Evolutionary conservation across 2,329 filamentous ascomycete genomes (phyloP).

Genomic region (Colletotrichum orbiculare): DNA sequence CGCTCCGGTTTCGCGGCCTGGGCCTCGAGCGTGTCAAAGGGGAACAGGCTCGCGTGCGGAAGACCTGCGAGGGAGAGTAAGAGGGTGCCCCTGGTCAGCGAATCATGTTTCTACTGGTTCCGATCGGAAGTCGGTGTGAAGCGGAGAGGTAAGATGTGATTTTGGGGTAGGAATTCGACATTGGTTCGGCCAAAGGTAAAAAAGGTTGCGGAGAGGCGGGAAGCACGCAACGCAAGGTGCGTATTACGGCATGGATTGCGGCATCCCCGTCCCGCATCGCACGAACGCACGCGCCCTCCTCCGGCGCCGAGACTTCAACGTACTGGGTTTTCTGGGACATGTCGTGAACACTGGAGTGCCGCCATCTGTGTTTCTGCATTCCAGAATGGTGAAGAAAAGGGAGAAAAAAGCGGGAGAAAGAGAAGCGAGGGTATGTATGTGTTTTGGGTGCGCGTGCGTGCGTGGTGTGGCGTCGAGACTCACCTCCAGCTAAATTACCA

Average conservation of each 20-base stretch:
- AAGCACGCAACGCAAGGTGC: slow-evolving; percentile 33
- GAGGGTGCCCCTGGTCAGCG: slow-evolving; percentile 17
- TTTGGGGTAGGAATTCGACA: no score
- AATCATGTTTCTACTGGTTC: slow-evolving; percentile 2
- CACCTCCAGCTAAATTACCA: slow-evolving; percentile 71
- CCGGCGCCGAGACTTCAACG: no score
- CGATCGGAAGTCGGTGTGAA: no score
- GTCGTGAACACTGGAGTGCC: no score
- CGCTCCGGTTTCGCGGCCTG: slow-evolving; percentile 79
- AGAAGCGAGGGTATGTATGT: neutral
- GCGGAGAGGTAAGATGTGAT: no score
- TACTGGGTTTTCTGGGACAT: no score
- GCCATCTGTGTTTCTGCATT: no score
- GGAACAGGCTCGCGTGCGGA: slow-evolving; percentile 85
- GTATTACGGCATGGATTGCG: slow-evolving; percentile 31
- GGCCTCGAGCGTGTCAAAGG: slow-evolving; percentile 90
- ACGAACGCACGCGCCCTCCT: neutral
- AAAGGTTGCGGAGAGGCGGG: neutral
- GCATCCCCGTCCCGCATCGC: slow-evolving; percentile 16
- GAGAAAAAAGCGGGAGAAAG: neutral
- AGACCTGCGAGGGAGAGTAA: slow-evolving; percentile 65
- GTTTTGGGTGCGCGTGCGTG: no score
- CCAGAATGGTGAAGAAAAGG: neutral
- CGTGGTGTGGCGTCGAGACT: slow-evolving; percentile 35
- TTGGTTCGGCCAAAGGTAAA: no score